phyloP scores from a whole-genome alignment of 73 alveolate species.

The Symbiodinium natans region DNA sequence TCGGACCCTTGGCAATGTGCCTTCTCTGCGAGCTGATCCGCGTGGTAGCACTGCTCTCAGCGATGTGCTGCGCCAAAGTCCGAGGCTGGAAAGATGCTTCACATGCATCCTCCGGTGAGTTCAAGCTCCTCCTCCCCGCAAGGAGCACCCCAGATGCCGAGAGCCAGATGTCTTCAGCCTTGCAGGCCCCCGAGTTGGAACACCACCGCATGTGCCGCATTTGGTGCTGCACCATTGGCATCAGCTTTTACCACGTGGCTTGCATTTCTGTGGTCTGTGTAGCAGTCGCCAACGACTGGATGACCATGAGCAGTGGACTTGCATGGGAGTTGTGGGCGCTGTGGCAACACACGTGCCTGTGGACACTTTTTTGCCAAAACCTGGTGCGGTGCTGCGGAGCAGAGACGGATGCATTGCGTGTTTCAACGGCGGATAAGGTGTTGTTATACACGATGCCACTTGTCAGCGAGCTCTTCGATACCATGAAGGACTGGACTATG shows the following conservation, averaged over 20 bases:
- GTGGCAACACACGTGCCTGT: constrained; percentile 45
- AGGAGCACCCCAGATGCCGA: background rate
- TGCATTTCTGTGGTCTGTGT: background rate
- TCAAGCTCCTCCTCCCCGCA: no score
- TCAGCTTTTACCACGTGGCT: background rate
- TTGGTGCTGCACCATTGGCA: no score
- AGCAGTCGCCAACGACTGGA: constrained; percentile 9
- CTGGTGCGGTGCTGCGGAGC: background rate
- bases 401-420: background rate
- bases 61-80: no score
- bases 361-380: background rate
- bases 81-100: no score
- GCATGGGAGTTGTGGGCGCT: constrained; percentile 39
- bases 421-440: background rate
- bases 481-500: constrained; percentile 34
- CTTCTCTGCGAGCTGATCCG: background rate
- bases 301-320: background rate
- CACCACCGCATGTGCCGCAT: no score
- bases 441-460: background rate
- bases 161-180: no score
- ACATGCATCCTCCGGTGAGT: no score
- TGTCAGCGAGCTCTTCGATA: background rate
- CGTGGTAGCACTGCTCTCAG: background rate
- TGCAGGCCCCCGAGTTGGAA: no score
- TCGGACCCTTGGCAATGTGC: background rate